Evolutionary conservation across 345 rosid genomes (phyloP).

Genomic region (Clausena lansium): DNA sequence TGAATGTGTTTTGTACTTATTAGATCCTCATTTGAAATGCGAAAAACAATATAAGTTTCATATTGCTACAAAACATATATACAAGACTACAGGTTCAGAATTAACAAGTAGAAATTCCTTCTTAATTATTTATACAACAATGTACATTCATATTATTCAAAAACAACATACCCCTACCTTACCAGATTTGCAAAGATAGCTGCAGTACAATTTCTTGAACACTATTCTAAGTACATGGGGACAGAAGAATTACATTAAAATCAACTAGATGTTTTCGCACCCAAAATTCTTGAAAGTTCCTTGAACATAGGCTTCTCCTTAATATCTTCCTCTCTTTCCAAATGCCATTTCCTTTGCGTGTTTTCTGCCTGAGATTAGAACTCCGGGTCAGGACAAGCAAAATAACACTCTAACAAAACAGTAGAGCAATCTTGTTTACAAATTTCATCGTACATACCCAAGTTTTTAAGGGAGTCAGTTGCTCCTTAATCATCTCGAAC

Average conservation of each 20-base stretch:
- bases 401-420: conserved; percentile 7
- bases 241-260: neutral
- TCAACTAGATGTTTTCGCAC: conserved; percentile 42
- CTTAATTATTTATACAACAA: neutral
- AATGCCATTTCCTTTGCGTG: conserved; percentile 71
- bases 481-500: conserved; percentile 51
- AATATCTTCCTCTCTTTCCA: conserved; percentile 39
- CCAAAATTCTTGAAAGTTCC: conserved; percentile 67
- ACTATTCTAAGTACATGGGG: neutral
- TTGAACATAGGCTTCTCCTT: conserved; percentile 70
- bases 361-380: conserved; percentile 47
- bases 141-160: neutral
- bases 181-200: neutral
- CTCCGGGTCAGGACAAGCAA: neutral
- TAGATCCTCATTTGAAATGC: too few relatives aligned
- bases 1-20: too few relatives aligned
- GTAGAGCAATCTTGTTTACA: neutral
- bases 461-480: conserved; percentile 52
- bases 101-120: neutral
- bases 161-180: neutral
- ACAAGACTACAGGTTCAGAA: neutral
- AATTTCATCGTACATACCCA: conserved; percentile 51
- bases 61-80: neutral
- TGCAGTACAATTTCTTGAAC: neutral
- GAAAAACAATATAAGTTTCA: neutral